Evolutionary conservation across 1,139 yeast species (phyloP), one percentile per base, ranked within the genome.

Genomic region (Spathaspora sp.): DNA sequence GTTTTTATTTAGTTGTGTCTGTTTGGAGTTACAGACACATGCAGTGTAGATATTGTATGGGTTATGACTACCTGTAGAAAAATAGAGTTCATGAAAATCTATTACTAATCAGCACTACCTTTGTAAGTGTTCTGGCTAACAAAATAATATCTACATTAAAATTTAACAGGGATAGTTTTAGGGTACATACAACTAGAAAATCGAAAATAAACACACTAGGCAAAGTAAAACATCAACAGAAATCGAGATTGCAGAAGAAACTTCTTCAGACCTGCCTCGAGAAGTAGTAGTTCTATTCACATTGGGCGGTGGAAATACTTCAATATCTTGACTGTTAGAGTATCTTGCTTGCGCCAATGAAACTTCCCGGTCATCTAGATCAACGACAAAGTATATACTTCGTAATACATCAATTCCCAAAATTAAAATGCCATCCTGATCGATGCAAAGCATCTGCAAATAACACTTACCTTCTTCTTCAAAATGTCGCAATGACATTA

Each of bases 401-500:
- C 69, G 57, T 56, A 67, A 61, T 48, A 67, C 64, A 46, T 61
- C 58, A 44, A 63, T 69, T 26, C 72, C 72, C 45, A 64, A 56
- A 36, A 56, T 20, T 23, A 23, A 13, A 5, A 13, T 7, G 10
- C 13, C 15, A 11, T n/a, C 16, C 10, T 24, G 7, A 13, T 11
- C 10, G n/a, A 8, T 11, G 11, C 13, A 38, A 5, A 6, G 11
- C 11, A 23, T 9, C 2, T 7, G 10, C 7, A 23, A n/a, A 7
- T 5, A 7, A 23, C 39, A 38, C 7, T 24, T 9, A 5, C 23
- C 18, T 2, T 9, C 27, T 2, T 20, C 27, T 23, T n/a, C 6
- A 20, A 3, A 13, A 31, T 17, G 17, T 2, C 11, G 15, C 13
- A 38, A 11, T 8, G 18, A 20, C 4, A 2, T 23, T 24, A 23